phyloP scores from a whole-genome alignment of 2,329 filamentous ascomycete genomes.

The Fusarium sp. region DNA sequence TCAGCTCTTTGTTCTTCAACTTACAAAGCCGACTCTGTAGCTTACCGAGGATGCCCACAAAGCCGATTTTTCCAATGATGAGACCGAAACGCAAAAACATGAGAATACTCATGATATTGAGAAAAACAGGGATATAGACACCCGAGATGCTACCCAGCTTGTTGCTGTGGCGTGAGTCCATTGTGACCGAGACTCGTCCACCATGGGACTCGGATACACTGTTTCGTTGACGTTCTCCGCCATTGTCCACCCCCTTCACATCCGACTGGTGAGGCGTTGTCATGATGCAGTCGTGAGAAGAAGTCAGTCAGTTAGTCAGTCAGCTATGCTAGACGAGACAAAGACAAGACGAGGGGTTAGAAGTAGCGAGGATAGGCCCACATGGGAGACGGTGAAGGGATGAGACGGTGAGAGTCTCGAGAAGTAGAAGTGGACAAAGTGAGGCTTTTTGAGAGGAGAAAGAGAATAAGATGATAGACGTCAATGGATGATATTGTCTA shows the following conservation, averaged over 20 bases:
- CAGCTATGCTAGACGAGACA: not conserved
- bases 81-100: slow-evolving; percentile 93
- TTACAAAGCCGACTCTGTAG: slow-evolving; percentile 4
- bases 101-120: slow-evolving; percentile 89
- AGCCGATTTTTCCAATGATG: slow-evolving; percentile 82
- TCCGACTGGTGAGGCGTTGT: slow-evolving; percentile 37
- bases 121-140: slow-evolving; percentile 87
- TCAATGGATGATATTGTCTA: slow-evolving; percentile 26
- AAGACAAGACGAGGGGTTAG: slow-evolving; percentile 32
- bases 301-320: slow-evolving; percentile 16
- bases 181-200: slow-evolving; percentile 40
- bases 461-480: slow-evolving; percentile 3
- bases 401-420: slow-evolving; percentile 7
- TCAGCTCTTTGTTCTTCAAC: not conserved
- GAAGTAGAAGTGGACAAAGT: not conserved
- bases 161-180: slow-evolving; percentile 55
- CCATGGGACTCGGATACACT: slow-evolving; percentile 19
- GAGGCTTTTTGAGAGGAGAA: slow-evolving; percentile 15
- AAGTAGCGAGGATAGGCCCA: slow-evolving; percentile 18
- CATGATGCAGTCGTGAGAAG: slow-evolving; percentile 25
- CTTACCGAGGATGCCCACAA: slow-evolving; percentile 82
- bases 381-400: slow-evolving; percentile 22
- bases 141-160: slow-evolving; percentile 83
- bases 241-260: slow-evolving; percentile 25
- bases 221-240: slow-evolving; percentile 11